These are phyloP conservation scores for Chrysopogon serrulatus DNA, from an alignment of 176 grass and related monocot species.

Conservation along the genomic window DNA sequence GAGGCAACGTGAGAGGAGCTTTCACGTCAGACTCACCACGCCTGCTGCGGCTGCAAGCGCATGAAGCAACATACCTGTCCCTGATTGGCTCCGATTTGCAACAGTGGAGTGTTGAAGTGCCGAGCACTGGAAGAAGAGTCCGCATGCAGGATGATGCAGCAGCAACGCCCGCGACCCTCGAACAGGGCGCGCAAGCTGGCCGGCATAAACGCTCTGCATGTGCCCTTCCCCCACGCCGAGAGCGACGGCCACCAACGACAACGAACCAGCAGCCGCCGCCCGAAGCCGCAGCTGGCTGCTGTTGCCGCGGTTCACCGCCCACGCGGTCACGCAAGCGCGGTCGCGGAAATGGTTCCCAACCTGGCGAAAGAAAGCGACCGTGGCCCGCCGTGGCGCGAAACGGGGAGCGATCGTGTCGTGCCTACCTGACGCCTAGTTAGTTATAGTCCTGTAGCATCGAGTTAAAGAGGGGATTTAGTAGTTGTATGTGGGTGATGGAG, in stretches of 20 bases:
- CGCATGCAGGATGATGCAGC: neutral
- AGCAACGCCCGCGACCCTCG: neutral
- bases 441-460: neutral
- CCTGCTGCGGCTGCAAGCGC: neutral
- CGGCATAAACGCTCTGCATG: neutral
- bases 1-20: neutral
- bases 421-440: neutral
- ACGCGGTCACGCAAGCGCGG: neutral
- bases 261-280: neutral
- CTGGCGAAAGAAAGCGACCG: conserved; percentile 50
- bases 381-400: neutral
- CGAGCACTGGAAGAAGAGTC: neutral
- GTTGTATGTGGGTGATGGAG: neutral
- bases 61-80: neutral
- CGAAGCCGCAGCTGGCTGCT: neutral
- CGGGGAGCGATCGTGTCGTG: neutral
- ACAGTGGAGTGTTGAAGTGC: neutral
- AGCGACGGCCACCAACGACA: neutral
- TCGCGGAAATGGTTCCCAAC: conserved; percentile 22
- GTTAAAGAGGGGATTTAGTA: neutral
- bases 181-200: neutral
- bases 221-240: neutral
- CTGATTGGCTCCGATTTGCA: neutral
- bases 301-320: neutral
- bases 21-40: neutral